Evolutionary conservation across 1,284 basidiomycete genomes (phyloP).

Genomic region (Ceratobasidium sp.): DNA sequence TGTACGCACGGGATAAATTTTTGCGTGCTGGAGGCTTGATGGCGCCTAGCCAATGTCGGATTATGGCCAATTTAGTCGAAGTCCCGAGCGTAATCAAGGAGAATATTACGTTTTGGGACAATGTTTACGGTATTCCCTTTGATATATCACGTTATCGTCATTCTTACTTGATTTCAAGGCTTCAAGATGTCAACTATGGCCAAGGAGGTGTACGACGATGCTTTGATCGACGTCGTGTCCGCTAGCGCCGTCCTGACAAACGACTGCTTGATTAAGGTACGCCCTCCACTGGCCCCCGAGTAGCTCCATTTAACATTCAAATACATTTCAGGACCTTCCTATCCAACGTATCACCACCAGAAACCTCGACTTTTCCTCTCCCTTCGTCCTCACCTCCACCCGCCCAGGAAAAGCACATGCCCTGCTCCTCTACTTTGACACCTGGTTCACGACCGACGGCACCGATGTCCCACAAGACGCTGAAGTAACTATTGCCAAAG

Average conservation of each 20-base stretch:
- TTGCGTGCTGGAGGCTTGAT: slow-evolving; percentile 71
- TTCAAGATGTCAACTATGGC: slow-evolving; percentile 88
- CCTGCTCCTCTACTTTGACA: slow-evolving; percentile 94
- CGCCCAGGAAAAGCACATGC: slow-evolving; percentile 75
- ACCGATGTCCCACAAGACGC: slow-evolving; percentile 63
- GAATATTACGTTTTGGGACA: slow-evolving; percentile 87
- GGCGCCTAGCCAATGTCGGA: slow-evolving; percentile 89
- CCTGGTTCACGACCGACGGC: slow-evolving; percentile 81
- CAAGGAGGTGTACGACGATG: slow-evolving; percentile 75
- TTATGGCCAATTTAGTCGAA: slow-evolving; percentile 85
- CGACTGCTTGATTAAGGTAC: slow-evolving; percentile 74
- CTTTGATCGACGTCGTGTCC: slow-evolving; percentile 82
- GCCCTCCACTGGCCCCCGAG: slow-evolving; percentile 40
- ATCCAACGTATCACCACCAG: slow-evolving; percentile 70
- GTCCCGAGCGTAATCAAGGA: slow-evolving; percentile 81
- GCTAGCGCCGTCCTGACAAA: slow-evolving; percentile 75
- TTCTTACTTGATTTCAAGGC: slow-evolving; percentile 59
- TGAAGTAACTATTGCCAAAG: slow-evolving; percentile 43
- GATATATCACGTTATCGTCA: neutral
- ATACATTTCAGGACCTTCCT: slow-evolving; percentile 69
- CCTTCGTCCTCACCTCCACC: slow-evolving; percentile 75
- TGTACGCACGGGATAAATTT: slow-evolving; percentile 32
- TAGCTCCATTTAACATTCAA: neutral
- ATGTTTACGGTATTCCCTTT: slow-evolving; percentile 79
- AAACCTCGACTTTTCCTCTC: slow-evolving; percentile 81